phyloP scores from a whole-genome alignment of 2,329 filamentous ascomycete genomes.

The Fusarium ambrosium region DNA sequence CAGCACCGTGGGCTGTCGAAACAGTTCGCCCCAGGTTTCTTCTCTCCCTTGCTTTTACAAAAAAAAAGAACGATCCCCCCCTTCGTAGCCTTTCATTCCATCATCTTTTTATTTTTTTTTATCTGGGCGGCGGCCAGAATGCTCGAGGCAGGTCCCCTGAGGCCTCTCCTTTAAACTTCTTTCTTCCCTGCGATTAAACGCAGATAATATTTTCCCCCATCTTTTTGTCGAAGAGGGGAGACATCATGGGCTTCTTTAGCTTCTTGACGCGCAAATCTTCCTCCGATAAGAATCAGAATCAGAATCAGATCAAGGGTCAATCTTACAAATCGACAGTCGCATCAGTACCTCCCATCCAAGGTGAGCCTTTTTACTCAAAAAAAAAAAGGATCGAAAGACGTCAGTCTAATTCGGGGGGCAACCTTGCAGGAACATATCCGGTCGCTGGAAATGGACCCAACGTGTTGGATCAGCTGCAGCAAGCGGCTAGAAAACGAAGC shows the following conservation, averaged over 20 bases:
- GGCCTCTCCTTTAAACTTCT: constrained; percentile 20
- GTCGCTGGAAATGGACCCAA: constrained; percentile 46
- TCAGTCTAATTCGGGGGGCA: too few species aligned
- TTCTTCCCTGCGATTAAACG: constrained; percentile 1
- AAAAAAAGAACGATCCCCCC: constrained; percentile 13
- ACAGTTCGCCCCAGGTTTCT: constrained; percentile 12
- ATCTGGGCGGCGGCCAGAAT: constrained; percentile 21
- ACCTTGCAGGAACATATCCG: constrained; percentile 42
- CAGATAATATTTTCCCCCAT: not conserved
- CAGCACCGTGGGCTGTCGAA: constrained; percentile 21
- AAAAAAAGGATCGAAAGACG: too few species aligned
- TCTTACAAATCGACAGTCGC: constrained; percentile 45
- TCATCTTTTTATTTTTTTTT: not conserved
- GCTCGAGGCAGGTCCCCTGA: constrained; percentile 34
- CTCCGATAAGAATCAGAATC: constrained; percentile 9
- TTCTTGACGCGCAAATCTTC: constrained; percentile 40
- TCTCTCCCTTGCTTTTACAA: constrained; percentile 24
- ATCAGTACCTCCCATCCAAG: constrained; percentile 43
- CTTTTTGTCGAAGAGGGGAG: not conserved
- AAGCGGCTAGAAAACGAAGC: constrained; percentile 45
- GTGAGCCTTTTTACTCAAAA: constrained; percentile 15
- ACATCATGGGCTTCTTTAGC: constrained; percentile 47
- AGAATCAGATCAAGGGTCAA: constrained; percentile 37
- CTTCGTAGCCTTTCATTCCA: not conserved
- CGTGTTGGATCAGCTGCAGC: constrained; percentile 44